Conservation (phyloP, 2,329 filamentous ascomycete genomes). For the Microdochium bolleyi region DNA sequence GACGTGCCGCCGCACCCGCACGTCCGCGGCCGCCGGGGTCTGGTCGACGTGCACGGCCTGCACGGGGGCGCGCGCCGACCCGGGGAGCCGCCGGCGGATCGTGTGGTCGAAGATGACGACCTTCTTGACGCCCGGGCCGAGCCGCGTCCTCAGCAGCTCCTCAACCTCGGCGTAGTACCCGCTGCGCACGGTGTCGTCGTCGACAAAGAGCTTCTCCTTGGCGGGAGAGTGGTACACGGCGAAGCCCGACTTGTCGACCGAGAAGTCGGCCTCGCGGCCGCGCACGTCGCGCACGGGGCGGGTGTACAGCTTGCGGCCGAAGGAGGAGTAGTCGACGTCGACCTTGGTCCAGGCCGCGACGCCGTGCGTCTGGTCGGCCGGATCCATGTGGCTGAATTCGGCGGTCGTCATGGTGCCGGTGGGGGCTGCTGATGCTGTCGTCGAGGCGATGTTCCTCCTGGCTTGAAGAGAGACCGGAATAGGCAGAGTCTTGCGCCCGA, state of each 20-base stretch:
- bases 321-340: conserved; percentile 50
- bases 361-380: conserved; percentile 30
- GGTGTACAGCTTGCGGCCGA: conserved; percentile 32
- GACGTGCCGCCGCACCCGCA: conserved; percentile 54
- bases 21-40: conserved; percentile 53
- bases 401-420: conserved; percentile 44
- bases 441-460: not conserved
- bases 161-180: conserved; percentile 58
- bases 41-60: conserved; percentile 68
- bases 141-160: conserved; percentile 41
- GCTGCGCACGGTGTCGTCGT: conserved; percentile 44
- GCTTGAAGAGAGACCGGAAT: not conserved
- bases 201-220: conserved; percentile 43
- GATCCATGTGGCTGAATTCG: conserved; percentile 54
- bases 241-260: conserved; percentile 51
- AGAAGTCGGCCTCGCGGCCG: conserved; percentile 38
- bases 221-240: conserved; percentile 44
- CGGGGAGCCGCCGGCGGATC: conserved; percentile 47
- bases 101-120: conserved; percentile 69
- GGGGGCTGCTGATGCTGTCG: not conserved
- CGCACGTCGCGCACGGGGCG: conserved; percentile 47
- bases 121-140: conserved; percentile 44
- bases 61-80: conserved; percentile 54
- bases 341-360: conserved; percentile 58
- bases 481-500: not conserved